Evolutionary conservation across 2,329 filamentous ascomycete genomes (phyloP).

Genomic region (Fusarium vanettenii): DNA sequence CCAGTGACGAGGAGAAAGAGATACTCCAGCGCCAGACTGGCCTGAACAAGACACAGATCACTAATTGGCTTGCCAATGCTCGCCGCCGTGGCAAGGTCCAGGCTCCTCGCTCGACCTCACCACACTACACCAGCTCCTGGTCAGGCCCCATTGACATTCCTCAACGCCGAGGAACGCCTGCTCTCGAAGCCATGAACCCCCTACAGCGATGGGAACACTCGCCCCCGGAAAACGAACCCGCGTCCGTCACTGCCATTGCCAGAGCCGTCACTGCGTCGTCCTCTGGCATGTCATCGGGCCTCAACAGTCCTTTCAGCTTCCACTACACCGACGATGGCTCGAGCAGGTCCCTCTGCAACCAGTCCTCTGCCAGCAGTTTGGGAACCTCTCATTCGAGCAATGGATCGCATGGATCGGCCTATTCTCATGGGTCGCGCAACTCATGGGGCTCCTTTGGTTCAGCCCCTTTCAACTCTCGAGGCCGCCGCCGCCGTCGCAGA

Average conservation of each 20-base stretch:
- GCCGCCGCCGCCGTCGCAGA: conserved; percentile 63
- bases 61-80: conserved; percentile 93
- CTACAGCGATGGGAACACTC: conserved; percentile 70
- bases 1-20: conserved; percentile 88
- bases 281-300: conserved; percentile 63
- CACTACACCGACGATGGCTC: conserved; percentile 72
- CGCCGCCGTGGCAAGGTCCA: conserved; percentile 84
- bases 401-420: conserved; percentile 68
- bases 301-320: conserved; percentile 68
- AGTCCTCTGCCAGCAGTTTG: conserved; percentile 70
- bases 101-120: conserved; percentile 74
- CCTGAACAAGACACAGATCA: conserved; percentile 84
- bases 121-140: conserved; percentile 70
- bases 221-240: conserved; percentile 70
- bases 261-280: conserved; percentile 66
- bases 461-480: conserved; percentile 55
- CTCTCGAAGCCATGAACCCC: conserved; percentile 65
- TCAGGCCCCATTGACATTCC: conserved; percentile 80
- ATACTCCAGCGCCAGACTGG: conserved; percentile 82
- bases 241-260: conserved; percentile 69
- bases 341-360: conserved; percentile 66
- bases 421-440: conserved; percentile 67
- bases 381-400: conserved; percentile 71
- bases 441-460: conserved; percentile 66
- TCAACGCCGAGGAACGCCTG: conserved; percentile 66